Evolutionary conservation across 148 eudicot species (phyloP).

Genomic region (Rhododendron griersonianum): DNA sequence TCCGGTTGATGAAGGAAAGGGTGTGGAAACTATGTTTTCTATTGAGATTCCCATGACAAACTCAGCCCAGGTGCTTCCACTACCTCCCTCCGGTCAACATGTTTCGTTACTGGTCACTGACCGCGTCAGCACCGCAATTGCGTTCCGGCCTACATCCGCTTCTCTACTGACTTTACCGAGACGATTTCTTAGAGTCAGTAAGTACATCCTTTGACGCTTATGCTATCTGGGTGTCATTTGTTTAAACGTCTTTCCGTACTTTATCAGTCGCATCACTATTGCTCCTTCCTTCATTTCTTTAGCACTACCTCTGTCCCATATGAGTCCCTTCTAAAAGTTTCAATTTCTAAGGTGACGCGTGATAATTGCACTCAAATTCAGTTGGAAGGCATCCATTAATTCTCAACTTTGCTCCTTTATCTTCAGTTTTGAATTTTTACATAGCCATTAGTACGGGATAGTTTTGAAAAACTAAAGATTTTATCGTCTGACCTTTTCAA

Average conservation of each 20-base stretch:
- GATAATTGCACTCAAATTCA: neutral
- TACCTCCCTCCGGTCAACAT: neutral
- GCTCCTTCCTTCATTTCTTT: neutral
- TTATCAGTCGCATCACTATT: neutral
- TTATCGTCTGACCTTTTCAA: neutral
- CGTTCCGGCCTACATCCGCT: neutral
- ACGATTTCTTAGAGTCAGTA: neutral
- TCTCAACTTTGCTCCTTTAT: neutral
- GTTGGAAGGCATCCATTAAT: neutral
- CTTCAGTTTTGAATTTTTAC: neutral
- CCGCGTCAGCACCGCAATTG: neutral
- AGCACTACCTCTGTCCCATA: neutral
- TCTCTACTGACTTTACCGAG: neutral
- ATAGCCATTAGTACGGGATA: neutral
- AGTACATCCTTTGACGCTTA: neutral
- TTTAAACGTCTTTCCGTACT: neutral
- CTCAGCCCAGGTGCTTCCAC: neutral
- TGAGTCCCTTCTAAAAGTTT: neutral
- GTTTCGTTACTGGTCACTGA: neutral
- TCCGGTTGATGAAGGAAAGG: neutral
- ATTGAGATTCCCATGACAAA: neutral
- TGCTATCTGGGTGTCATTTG: neutral
- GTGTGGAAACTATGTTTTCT: neutral
- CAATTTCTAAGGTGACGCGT: neutral
- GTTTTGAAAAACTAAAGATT: neutral